Evolutionary conservation across 345 rosid species (phyloP).

Genomic region (Linum lewisii): DNA sequence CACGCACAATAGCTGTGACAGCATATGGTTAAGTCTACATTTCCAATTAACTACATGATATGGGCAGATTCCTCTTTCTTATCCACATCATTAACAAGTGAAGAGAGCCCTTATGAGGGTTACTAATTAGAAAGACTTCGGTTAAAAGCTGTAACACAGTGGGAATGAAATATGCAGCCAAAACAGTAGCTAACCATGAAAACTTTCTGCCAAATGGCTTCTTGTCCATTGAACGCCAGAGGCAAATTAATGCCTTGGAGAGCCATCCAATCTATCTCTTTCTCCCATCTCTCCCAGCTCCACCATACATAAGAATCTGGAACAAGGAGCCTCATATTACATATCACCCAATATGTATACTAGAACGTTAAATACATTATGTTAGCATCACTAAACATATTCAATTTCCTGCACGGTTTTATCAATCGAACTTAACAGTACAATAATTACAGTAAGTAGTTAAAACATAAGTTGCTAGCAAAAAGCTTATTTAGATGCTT

Average conservation of each 20-base stretch:
- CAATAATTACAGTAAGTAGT: neutral
- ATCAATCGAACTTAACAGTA: neutral
- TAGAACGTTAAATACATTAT: neutral
- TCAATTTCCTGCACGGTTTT: neutral
- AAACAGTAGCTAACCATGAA: conserved; percentile 44
- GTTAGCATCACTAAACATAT: neutral
- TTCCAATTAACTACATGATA: neutral
- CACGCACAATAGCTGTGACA: neutral
- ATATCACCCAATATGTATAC: neutral
- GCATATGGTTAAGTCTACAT: neutral
- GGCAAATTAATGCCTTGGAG: conserved; percentile 94
- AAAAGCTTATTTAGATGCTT: neutral
- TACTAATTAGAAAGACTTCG: neutral
- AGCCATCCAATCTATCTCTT: conserved; percentile 99
- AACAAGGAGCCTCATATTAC: conserved; percentile 14
- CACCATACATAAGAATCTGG: conserved; percentile 94
- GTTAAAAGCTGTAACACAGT: neutral
- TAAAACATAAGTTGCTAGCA: neutral
- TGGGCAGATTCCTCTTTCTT: neutral
- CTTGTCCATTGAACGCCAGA: conserved; percentile 90
- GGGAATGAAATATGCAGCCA: neutral
- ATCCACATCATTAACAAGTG: neutral
- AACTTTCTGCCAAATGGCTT: conserved; percentile 89
- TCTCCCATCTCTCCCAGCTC: conserved; percentile 92
- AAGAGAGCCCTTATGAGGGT: neutral